Evolutionary conservation across 306 rosid genomes (phyloP).

Genomic region (Rosa chinensis): DNA sequence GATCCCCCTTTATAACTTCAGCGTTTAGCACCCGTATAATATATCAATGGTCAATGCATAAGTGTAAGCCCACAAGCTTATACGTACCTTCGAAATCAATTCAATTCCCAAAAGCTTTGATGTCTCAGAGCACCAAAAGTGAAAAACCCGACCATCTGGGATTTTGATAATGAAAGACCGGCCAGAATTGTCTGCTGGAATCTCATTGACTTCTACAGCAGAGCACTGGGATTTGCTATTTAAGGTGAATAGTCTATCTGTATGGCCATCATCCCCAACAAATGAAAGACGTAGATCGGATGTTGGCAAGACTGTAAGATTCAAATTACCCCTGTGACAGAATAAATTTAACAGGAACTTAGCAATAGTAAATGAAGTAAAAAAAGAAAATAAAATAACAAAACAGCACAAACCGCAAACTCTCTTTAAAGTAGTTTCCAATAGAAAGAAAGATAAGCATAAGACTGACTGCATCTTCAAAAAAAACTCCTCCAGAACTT

Average conservation of each 20-base stretch:
- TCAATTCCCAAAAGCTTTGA: constrained; percentile 88
- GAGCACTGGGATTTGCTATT: constrained; percentile 49
- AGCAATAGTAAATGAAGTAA: constrained; percentile 22
- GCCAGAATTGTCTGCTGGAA: constrained; percentile 68
- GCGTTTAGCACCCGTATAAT: not conserved
- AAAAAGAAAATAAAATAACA: constrained; percentile 4
- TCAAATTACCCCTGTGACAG: constrained; percentile 80
- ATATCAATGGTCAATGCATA: not conserved
- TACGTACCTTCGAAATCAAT: constrained; percentile 69
- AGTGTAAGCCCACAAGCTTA: too few relatives aligned
- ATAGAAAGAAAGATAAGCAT: not conserved
- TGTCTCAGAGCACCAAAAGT: constrained; percentile 94
- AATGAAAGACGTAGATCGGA: constrained; percentile 87
- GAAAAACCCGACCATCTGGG: constrained; percentile 44
- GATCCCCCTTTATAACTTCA: not conserved
- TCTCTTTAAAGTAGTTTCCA: not conserved
- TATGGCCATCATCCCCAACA: constrained; percentile 72
- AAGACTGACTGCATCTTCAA: not conserved
- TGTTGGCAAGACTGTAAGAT: constrained; percentile 74
- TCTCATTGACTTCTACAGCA: constrained; percentile 59
- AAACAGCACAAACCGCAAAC: not conserved
- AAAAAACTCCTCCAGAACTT: not conserved
- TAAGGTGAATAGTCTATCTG: constrained; percentile 59
- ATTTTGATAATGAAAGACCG: constrained; percentile 64
- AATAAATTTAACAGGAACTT: constrained; percentile 18